Conservation (phyloP, 768 basidiomycete species). For the Xanthoconium purpureum region DNA sequence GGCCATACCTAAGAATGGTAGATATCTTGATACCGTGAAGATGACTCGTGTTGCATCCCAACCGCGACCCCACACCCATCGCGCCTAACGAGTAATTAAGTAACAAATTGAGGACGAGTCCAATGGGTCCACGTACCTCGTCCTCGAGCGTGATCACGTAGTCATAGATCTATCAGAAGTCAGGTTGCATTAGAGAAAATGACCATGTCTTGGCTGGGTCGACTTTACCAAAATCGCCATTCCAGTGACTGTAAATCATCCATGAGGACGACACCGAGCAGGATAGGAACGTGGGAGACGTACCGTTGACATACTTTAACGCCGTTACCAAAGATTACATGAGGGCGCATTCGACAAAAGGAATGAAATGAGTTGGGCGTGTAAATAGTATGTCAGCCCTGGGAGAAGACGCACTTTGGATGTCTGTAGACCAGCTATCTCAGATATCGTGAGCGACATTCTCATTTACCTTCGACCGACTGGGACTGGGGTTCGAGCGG, state of each 20-base stretch:
- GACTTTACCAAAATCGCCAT: constrained; percentile 14
- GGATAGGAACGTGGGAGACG: neutral
- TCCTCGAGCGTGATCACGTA: constrained; percentile 10
- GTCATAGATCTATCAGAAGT: constrained; percentile 3
- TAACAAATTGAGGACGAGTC: neutral
- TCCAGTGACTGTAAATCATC: constrained; percentile 9
- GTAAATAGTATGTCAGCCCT: no score
- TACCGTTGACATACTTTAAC: constrained; percentile 12
- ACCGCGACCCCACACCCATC: constrained; percentile 15
- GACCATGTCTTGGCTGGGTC: no score
- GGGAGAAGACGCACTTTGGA: constrained; percentile 4
- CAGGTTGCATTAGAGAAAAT: neutral
- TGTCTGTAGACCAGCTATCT: constrained; percentile 13
- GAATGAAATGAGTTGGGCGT: neutral
- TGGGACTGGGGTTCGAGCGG: no score
- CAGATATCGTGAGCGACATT: constrained; percentile 1
- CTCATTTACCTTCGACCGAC: neutral
- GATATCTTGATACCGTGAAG: constrained; percentile 19
- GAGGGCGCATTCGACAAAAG: no score
- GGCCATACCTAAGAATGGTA: constrained; percentile 13
- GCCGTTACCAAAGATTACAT: neutral
- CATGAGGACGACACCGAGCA: neutral
- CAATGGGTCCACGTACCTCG: constrained; percentile 1
- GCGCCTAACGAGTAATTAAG: constrained; percentile 10
- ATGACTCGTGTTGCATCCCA: constrained; percentile 16